Evolutionary conservation across 2,329 filamentous ascomycete species (phyloP), one percentile per base, ranked within the genome.

Genomic region (Epichloe elymi): DNA sequence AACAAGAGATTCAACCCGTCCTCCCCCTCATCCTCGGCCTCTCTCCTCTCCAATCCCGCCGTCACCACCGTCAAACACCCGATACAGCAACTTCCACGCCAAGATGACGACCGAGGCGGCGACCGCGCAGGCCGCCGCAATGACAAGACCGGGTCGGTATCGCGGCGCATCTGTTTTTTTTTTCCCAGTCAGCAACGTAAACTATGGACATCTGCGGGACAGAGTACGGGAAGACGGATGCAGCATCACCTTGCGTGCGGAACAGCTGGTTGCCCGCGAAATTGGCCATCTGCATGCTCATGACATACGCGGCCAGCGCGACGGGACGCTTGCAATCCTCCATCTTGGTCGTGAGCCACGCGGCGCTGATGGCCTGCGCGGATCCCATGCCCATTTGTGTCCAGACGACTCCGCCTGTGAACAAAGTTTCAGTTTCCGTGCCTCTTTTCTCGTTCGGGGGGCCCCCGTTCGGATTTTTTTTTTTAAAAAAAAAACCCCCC

Each of bases 361-460:
- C 61, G 8, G 60, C 61, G 11, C 56, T 63, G 46, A 63, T 64
- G 15, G 62, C 62, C 26, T 64, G 62, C 0, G 54, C 62, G 10
- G 51, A 61, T 8, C 61, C 62, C 61, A 64, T 64, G 5, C 62
- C 60, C 61, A 63, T 63, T 8, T 64, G 61, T 0, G 60, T 63
- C 61, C 61, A 63, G 0, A 64, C 58, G 0, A 64, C 60, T 3
- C 61, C 61, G 0, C 61, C 60, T 60, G 48, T 11, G 26, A 20
- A 5, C 7, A 19, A 19, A 19, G 19, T 19, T 19, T 19, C 5
- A 2, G 5, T 14, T 48, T 12, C 23, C 23, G 23, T 39, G 4
- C 4, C 4, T 20, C 4, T 20, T 4, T 5, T 20, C 20, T 4
- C 20, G 20, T 20, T 4, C 20, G 20, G 20, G 20, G 20, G n/a